Conservation (phyloP, 768 basidiomycete species). For the Chalciporus pseudorubinellus region DNA sequence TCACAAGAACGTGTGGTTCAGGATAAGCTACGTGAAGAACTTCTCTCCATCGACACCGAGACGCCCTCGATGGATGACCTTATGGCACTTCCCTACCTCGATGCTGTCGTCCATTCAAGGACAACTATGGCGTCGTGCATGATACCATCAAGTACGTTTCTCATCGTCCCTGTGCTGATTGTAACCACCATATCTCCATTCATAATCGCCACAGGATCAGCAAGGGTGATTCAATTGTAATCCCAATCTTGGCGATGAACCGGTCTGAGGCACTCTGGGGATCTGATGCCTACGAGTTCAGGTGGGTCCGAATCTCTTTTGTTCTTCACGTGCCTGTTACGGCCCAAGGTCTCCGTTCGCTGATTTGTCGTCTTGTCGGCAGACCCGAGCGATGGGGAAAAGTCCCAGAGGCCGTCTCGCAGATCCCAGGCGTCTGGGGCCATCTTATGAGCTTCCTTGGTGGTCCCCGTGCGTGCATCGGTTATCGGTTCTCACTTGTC, state of each 20-base stretch:
- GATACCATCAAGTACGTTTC: constrained; percentile 40
- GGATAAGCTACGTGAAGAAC: constrained; percentile 55
- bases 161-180: too few relatives aligned
- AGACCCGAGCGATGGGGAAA: constrained; percentile 67
- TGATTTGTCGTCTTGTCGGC: too few relatives aligned
- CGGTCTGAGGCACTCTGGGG: constrained; percentile 58
- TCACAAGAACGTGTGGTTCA: constrained; percentile 48
- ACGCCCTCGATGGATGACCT: constrained; percentile 70
- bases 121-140: constrained; percentile 40
- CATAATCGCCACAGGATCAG: constrained; percentile 30
- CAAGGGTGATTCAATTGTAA: constrained; percentile 46
- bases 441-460: constrained; percentile 61
- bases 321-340: too few relatives aligned
- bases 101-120: constrained; percentile 51
- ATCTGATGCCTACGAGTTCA: constrained; percentile 59
- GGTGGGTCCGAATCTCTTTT: constrained; percentile 46
- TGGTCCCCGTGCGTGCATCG: constrained; percentile 67
- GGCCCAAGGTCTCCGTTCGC: too few relatives aligned
- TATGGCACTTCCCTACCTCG: constrained; percentile 66
- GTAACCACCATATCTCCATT: too few relatives aligned
- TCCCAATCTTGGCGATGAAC: constrained; percentile 58
- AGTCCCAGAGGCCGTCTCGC: constrained; percentile 40
- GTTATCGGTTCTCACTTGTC: constrained; percentile 60
- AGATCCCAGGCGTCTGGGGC: constrained; percentile 60
- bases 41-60: constrained; percentile 49